A percentile compares a stretch with the other conserved stretches of the same genome.
phyloP scores from a whole-genome alignment of 495 filamentous ascomycete species.

The Aspergillus ostianus region DNA sequence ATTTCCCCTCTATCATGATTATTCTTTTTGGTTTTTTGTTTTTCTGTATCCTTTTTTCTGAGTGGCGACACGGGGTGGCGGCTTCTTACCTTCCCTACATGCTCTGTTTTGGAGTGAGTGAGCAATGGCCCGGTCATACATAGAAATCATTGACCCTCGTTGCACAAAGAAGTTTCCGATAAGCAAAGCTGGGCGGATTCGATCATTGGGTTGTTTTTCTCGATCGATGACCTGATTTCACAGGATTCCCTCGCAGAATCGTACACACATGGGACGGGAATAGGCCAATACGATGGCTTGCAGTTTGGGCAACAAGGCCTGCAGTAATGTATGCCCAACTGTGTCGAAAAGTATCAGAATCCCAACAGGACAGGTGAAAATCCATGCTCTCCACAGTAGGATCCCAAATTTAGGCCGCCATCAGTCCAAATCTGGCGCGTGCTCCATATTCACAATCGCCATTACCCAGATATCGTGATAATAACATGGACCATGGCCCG shows the following conservation, averaged over 20 bases:
- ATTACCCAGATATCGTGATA: neutral
- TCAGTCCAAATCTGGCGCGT: conserved; percentile 6
- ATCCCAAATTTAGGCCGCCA: conserved; percentile 20
- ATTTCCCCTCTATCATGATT: neutral
- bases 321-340: conserved; percentile 34
- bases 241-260: neutral
- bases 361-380: conserved; percentile 14
- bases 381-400: conserved; percentile 20
- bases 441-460: neutral
- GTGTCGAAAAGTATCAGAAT: conserved; percentile 14
- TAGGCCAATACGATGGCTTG: conserved; percentile 20
- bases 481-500: neutral
- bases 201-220: conserved; percentile 6
- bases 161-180: neutral
- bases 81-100: neutral
- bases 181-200: neutral
- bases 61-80: neutral
- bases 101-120: neutral
- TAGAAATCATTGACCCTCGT: neutral
- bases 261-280: conserved; percentile 9
- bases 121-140: neutral
- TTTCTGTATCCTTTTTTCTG: too few species aligned
- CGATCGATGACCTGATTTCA: conserved; percentile 3
- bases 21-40: neutral
- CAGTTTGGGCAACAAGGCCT: conserved; percentile 31